Evolutionary conservation across 2,329 filamentous ascomycete genomes (phyloP).

Genomic region (Pseudocercospora musae): DNA sequence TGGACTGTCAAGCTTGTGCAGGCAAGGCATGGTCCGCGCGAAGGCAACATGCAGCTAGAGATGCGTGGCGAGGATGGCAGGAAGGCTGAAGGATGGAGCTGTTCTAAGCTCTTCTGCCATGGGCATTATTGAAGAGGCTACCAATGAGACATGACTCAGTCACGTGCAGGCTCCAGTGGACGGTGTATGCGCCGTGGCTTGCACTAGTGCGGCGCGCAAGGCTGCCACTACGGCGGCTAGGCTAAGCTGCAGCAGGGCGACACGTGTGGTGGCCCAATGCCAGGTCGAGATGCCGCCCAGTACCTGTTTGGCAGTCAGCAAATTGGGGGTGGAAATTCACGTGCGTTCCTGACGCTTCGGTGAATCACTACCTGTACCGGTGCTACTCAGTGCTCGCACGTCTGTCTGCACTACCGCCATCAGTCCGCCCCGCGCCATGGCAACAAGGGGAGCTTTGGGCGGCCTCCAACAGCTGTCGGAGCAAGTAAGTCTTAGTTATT

Average conservation of each 20-base stretch:
- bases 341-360: neutral
- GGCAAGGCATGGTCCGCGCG: neutral
- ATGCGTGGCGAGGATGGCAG: neutral
- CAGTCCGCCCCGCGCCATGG: neutral
- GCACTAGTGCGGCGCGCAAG: neutral
- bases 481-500: constrained; percentile 44
- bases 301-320: neutral
- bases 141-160: constrained; percentile 1
- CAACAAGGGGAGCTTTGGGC: constrained; percentile 9
- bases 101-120: neutral
- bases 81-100: neutral
- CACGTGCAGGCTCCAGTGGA: neutral
- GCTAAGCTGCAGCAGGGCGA: neutral
- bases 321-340: neutral
- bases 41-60: neutral
- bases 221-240: neutral
- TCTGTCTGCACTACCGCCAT: constrained; percentile 27
- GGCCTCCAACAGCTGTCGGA: constrained; percentile 28
- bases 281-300: neutral
- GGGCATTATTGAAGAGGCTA: neutral
- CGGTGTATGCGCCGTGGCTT: neutral
- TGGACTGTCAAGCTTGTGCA: neutral
- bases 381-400: constrained; percentile 13
- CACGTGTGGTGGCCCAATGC: neutral
- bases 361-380: neutral